These are phyloP conservation scores for Leishmania arabica DNA, from an alignment of 208 protist species.

Conservation along the genomic window DNA sequence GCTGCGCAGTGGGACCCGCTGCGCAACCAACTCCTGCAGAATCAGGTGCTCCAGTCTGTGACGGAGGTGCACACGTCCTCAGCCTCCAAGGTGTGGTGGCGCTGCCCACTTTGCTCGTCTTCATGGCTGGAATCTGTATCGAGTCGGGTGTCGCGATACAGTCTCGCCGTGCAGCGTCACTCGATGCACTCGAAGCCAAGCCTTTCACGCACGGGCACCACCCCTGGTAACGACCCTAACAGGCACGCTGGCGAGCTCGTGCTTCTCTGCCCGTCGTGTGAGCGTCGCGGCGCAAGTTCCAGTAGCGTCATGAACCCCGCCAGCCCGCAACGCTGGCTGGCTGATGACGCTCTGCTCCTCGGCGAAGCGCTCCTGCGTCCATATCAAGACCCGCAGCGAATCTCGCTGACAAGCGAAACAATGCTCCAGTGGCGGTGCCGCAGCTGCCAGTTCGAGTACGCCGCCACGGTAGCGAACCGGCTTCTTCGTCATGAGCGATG, in stretches of 20 bases:
- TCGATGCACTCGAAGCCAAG: not conserved
- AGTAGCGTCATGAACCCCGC: not conserved
- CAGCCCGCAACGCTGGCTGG: slow-evolving; percentile 31
- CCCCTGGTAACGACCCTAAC: not conserved
- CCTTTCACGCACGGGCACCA: not conserved
- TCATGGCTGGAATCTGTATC: slow-evolving; percentile 67
- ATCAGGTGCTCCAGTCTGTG: slow-evolving; percentile 47
- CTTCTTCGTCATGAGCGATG: slow-evolving; percentile 64
- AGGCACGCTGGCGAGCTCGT: slow-evolving; percentile 1
- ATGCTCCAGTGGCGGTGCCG: slow-evolving; percentile 67
- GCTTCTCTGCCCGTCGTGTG: slow-evolving; percentile 66
- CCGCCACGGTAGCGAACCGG: slow-evolving; percentile 53
- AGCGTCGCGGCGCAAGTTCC: slow-evolving; percentile 34
- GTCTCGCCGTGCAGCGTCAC: slow-evolving; percentile 8
- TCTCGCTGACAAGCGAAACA: slow-evolving; percentile 52
- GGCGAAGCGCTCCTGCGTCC: slow-evolving; percentile 55
- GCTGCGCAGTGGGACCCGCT: slow-evolving; percentile 70
- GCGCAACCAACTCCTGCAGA: slow-evolving; percentile 53
- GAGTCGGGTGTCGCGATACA: slow-evolving; percentile 50
- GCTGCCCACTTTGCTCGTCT: slow-evolving; percentile 51
- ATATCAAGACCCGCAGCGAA: slow-evolving; percentile 49
- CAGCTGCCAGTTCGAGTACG: slow-evolving; percentile 57
- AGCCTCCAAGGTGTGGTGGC: slow-evolving; percentile 56
- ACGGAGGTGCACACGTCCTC: slow-evolving; percentile 49
- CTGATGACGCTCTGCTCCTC: slow-evolving; percentile 54